Conservation (phyloP, 1,139 yeast species). For the Geotrichum citri-aurantii region DNA sequence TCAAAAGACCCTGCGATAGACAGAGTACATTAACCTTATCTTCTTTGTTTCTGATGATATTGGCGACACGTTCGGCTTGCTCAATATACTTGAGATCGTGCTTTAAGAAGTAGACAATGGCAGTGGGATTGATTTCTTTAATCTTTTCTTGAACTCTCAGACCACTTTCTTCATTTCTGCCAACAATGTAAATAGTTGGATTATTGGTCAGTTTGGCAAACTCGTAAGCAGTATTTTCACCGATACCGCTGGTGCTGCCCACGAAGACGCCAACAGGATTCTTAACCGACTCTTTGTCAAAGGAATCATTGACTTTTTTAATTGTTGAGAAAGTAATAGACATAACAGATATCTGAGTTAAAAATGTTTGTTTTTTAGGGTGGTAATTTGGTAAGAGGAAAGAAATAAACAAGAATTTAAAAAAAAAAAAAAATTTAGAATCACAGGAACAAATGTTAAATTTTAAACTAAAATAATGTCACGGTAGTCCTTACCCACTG, state of each 20-base stretch:
- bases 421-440: no score
- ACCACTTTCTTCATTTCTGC: constrained; percentile 29
- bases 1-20: constrained; percentile 27
- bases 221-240: constrained; percentile 30
- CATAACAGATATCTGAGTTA: background rate
- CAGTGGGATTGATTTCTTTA: constrained; percentile 25
- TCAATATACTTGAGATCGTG: constrained; percentile 27
- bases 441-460: no score
- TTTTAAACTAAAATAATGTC: no score
- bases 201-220: constrained; percentile 28
- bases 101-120: constrained; percentile 27
- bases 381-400: background rate
- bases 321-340: constrained; percentile 6
- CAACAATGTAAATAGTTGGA: constrained; percentile 34
- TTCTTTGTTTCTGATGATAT: constrained; percentile 25
- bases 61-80: constrained; percentile 26
- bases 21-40: constrained; percentile 29
- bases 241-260: constrained; percentile 35
- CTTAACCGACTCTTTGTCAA: constrained; percentile 9
- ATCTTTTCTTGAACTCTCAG: constrained; percentile 23
- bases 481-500: no score
- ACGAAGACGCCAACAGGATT: constrained; percentile 31
- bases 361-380: background rate
- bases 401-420: background rate
- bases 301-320: constrained; percentile 2